Conservation (phyloP, 129 eudicot genomes). For the Tagetes erecta region DNA sequence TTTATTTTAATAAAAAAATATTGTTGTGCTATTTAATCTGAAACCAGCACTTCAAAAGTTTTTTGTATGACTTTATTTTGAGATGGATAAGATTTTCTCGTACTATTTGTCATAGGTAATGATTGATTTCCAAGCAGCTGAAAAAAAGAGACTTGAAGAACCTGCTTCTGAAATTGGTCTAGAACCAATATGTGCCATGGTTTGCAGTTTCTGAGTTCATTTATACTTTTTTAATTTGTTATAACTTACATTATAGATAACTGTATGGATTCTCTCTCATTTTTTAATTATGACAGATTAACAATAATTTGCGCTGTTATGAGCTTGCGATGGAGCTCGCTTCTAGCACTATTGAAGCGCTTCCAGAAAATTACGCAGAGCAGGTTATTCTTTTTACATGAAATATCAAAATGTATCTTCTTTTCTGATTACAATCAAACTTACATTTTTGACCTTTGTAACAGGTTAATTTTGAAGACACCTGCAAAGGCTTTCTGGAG, state of each 20-base stretch:
- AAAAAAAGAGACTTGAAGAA: slow-evolving; percentile 85
- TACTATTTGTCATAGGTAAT: slow-evolving; percentile 54
- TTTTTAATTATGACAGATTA: slow-evolving; percentile 53
- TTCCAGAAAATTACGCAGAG: slow-evolving; percentile 80
- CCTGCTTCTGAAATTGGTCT: slow-evolving; percentile 98
- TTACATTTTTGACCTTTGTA: slow-evolving; percentile 21
- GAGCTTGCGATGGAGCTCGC: slow-evolving; percentile 97
- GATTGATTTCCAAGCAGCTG: slow-evolving; percentile 96
- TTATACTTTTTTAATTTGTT: slow-evolving; percentile 11
- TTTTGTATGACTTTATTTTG: not conserved
- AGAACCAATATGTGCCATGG: slow-evolving; percentile 96
- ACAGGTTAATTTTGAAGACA: slow-evolving; percentile 98
- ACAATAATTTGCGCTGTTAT: slow-evolving; percentile 89
- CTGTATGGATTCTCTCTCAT: slow-evolving; percentile 5
- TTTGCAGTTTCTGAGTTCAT: slow-evolving; percentile 28
- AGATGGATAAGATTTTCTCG: not conserved
- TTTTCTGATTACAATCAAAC: slow-evolving; percentile 11
- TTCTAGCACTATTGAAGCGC: slow-evolving; percentile 93
- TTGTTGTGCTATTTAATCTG: slow-evolving; percentile 1
- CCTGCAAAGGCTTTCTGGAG: slow-evolving; percentile 98
- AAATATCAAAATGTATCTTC: not conserved
- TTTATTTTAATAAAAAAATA: not conserved
- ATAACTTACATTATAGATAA: not conserved
- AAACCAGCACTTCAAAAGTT: not conserved
- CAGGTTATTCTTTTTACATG: slow-evolving; percentile 51